A percentile compares a stretch with the other conserved stretches of the same genome.
Evolutionary conservation across 179 eudicot genomes (phyloP).

Genomic region (Beta macrorhiza): DNA sequence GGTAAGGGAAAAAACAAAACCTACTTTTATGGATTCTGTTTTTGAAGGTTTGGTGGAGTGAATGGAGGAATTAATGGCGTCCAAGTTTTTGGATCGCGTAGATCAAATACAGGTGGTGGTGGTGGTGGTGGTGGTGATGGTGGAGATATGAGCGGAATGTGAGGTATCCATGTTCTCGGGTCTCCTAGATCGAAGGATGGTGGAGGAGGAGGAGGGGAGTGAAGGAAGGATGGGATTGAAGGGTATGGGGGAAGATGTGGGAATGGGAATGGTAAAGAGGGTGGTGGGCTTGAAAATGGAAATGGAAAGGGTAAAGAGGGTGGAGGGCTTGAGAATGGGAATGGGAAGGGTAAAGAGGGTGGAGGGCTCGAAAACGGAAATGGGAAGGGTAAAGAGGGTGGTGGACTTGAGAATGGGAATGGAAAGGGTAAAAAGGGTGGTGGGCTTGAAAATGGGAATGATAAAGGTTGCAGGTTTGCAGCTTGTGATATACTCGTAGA

Average conservation of each 20-base stretch:
- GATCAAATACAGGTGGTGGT: constrained; percentile 26
- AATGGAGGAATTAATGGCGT: constrained; percentile 23
- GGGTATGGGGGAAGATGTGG: constrained; percentile 29
- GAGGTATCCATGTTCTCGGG: constrained; percentile 51
- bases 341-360: constrained; percentile 29
- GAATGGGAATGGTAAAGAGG: constrained; percentile 21
- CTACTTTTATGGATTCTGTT: constrained; percentile 24
- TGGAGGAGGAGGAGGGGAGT: constrained; percentile 28
- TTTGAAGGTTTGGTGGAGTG: constrained; percentile 21
- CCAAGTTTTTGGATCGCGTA: constrained; percentile 37
- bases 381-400: constrained; percentile 31
- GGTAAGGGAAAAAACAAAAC: constrained; percentile 1
- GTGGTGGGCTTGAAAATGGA: constrained; percentile 35
- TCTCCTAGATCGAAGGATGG: constrained; percentile 42
- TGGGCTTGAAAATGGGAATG: constrained; percentile 28
- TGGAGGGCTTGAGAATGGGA: constrained; percentile 33
- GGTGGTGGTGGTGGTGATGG: constrained; percentile 22
- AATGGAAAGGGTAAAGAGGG: constrained; percentile 31
- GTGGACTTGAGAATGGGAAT: constrained; percentile 28
- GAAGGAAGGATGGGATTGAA: constrained; percentile 11
- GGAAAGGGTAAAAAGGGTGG: constrained; percentile 31
- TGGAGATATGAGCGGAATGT: constrained; percentile 28
- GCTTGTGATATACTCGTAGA: neutral
- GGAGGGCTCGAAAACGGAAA: constrained; percentile 29
- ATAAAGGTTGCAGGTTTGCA: constrained; percentile 24